Percentiles rank a stretch among this genome's conserved stretches.
These are phyloP conservation scores for Kitagawia praeruptora DNA, from an alignment of 129 eudicot species.

Conservation along the genomic window DNA sequence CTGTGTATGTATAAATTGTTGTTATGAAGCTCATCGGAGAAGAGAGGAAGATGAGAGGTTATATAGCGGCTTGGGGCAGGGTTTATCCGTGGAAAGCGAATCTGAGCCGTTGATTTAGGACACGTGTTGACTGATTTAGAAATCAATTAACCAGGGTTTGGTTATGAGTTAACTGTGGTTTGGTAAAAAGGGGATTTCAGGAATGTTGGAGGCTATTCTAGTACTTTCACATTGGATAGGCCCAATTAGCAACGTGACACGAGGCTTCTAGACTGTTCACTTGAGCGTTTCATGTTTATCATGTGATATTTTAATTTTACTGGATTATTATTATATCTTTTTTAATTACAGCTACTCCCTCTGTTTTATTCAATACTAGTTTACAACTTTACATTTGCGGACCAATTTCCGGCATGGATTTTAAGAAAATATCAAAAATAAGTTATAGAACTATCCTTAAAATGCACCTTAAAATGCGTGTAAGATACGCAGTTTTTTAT, in stretches of 20 bases:
- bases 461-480: too few species aligned
- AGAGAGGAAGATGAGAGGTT: constrained; percentile 10
- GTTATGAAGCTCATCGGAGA: constrained; percentile 11
- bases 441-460: too few species aligned
- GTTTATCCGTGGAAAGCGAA: constrained; percentile 10
- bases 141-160: constrained; percentile 21
- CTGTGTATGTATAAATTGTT: background rate
- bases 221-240: background rate
- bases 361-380: too few species aligned
- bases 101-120: constrained; percentile 23
- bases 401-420: too few species aligned
- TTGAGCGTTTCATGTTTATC: background rate
- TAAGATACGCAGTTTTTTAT: too few species aligned
- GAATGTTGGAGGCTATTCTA: background rate
- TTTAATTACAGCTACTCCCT: too few species aligned
- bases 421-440: too few species aligned
- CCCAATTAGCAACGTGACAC: background rate
- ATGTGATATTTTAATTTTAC: too few species aligned
- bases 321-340: too few species aligned
- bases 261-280: background rate
- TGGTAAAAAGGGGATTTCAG: background rate
- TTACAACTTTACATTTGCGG: too few species aligned
- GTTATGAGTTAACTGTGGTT: background rate
- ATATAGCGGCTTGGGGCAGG: constrained; percentile 12
- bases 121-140: constrained; percentile 23